phyloP scores from a whole-genome alignment of 2,329 filamentous ascomycete genomes.

The Monosporascus ibericus region DNA sequence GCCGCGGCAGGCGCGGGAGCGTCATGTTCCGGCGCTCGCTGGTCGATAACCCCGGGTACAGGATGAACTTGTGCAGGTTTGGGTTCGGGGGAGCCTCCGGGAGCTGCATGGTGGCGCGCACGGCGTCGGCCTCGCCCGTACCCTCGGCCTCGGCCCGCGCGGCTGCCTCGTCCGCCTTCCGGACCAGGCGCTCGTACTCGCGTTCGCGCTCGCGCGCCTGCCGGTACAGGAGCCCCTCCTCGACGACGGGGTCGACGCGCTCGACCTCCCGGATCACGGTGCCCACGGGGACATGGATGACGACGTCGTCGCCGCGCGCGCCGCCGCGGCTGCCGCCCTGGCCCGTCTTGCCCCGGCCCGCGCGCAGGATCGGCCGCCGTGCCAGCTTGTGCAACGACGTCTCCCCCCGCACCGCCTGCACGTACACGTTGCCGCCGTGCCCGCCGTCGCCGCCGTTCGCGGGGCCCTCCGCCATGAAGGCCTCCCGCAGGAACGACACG shows the following conservation, averaged over 20 bases:
- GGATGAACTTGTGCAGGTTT: constrained; percentile 68
- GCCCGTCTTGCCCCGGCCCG: constrained; percentile 70
- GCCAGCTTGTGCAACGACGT: constrained; percentile 91
- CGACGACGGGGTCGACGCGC: constrained; percentile 68
- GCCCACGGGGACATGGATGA: constrained; percentile 87
- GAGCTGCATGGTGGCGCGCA: constrained; percentile 23
- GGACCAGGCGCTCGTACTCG: constrained; percentile 20
- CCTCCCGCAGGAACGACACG: constrained; percentile 88
- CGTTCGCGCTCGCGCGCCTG: constrained; percentile 36
- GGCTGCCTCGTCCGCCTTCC: constrained; percentile 29
- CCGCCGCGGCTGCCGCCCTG: constrained; percentile 70
- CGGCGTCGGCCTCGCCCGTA: constrained; percentile 14
- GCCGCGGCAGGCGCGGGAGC: constrained; percentile 45
- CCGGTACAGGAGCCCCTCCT: constrained; percentile 41
- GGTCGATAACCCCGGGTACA: constrained; percentile 72
- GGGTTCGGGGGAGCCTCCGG: constrained; percentile 30
- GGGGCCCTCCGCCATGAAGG: constrained; percentile 81
- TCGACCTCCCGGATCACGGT: constrained; percentile 82
- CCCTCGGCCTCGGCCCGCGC: constrained; percentile 35
- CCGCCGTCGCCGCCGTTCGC: constrained; percentile 94
- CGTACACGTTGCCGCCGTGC: constrained; percentile 85
- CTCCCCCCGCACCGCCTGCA: constrained; percentile 85
- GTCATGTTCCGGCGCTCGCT: constrained; percentile 56
- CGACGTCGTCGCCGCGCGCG: constrained; percentile 75
- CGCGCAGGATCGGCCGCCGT: constrained; percentile 66